phyloP scores from a whole-genome alignment of 768 basidiomycete genomes.

The Amanita pseudoporphyria region DNA sequence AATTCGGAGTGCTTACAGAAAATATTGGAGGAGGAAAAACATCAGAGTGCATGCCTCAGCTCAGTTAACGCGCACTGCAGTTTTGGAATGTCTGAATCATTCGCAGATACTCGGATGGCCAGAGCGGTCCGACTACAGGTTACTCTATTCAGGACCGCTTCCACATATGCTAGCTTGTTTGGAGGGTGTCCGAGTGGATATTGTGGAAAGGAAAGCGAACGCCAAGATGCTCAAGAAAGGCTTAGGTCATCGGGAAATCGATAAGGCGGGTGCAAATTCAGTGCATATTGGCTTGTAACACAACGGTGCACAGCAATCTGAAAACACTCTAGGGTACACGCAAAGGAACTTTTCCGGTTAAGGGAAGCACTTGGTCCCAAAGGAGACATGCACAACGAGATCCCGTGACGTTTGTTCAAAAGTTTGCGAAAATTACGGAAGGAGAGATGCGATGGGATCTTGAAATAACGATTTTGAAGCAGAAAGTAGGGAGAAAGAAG shows the following conservation, averaged over 20 bases:
- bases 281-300: conserved; percentile 19
- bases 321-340: not conserved
- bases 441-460: conserved; percentile 18
- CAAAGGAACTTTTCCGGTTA: not conserved
- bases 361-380: not conserved
- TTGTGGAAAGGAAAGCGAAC: conserved; percentile 19
- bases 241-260: conserved; percentile 25
- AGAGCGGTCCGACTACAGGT: conserved; percentile 20
- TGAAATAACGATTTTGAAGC: conserved; percentile 20
- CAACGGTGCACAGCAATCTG: conserved; percentile 11
- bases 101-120: conserved; percentile 20
- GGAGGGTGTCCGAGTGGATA: conserved; percentile 19
- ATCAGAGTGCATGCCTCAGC: not conserved
- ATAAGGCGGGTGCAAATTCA: conserved; percentile 20
- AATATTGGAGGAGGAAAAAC: not conserved
- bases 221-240: conserved; percentile 19
- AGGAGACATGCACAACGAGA: conserved; percentile 7
- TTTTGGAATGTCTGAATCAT: conserved; percentile 18
- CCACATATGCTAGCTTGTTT: conserved; percentile 33
- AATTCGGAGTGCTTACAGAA: not conserved
- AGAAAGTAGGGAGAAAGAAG: conserved; percentile 9
- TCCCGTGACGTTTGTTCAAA: conserved; percentile 18
- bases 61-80: conserved; percentile 12
- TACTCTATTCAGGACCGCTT: conserved; percentile 27
- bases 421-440: conserved; percentile 13